These are phyloP conservation scores for Fusarium nodosum DNA, from an alignment of 2,329 filamentous ascomycete species.

Conservation along the genomic window DNA sequence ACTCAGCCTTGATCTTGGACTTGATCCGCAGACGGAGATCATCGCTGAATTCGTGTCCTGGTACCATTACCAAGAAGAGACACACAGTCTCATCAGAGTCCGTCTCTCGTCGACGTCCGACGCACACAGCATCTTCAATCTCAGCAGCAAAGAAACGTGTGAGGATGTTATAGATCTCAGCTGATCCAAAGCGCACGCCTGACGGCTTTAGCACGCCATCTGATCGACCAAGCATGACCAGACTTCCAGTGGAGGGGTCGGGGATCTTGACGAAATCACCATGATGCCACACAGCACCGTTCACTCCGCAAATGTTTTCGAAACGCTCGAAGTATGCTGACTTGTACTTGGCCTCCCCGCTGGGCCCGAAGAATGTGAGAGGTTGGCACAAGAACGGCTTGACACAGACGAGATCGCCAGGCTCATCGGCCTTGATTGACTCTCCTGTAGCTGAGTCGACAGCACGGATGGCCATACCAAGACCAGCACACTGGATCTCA, in stretches of 20 bases:
- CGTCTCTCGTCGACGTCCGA: slow-evolving; percentile 78
- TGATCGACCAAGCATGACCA: slow-evolving; percentile 91
- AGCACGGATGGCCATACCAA: slow-evolving; percentile 81
- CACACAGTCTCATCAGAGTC: slow-evolving; percentile 90
- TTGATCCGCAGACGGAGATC: slow-evolving; percentile 75
- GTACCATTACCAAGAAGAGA: slow-evolving; percentile 84
- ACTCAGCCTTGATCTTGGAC: slow-evolving; percentile 76
- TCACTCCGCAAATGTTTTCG: slow-evolving; percentile 57
- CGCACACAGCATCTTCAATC: slow-evolving; percentile 88
- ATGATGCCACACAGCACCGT: slow-evolving; percentile 83
- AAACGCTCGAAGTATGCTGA: slow-evolving; percentile 92
- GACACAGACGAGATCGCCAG: slow-evolving; percentile 90
- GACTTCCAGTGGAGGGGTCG: slow-evolving; percentile 78
- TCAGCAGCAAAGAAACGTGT: slow-evolving; percentile 83
- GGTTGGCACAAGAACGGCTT: slow-evolving; percentile 92
- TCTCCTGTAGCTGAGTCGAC: slow-evolving; percentile 71
- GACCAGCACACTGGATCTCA: slow-evolving; percentile 81
- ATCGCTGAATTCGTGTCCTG: slow-evolving; percentile 67
- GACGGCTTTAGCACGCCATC: slow-evolving; percentile 94
- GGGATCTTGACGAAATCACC: slow-evolving; percentile 85
- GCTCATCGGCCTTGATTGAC: slow-evolving; percentile 70
- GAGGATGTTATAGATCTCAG: slow-evolving; percentile 97
- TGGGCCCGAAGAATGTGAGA: slow-evolving; percentile 84
- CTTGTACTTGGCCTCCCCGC: slow-evolving; percentile 78
- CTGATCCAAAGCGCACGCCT: slow-evolving; percentile 91